These are phyloP conservation scores for Solanum rostratum DNA, from an alignment of 257 asterid genomes.

Conservation along the genomic window DNA sequence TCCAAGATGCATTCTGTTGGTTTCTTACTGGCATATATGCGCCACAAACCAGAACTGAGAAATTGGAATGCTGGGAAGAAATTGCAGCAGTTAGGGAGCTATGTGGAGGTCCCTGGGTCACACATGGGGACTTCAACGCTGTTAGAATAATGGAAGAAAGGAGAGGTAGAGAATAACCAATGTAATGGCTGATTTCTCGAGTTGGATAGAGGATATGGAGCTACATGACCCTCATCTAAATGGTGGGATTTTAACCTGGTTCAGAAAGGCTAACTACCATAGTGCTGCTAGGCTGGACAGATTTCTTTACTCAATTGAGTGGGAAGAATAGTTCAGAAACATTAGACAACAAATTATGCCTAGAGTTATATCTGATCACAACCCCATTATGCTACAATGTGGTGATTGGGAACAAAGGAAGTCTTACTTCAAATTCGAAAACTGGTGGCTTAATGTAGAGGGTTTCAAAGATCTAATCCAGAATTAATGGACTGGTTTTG, in stretches of 20 bases:
- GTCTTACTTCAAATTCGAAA: background rate
- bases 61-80: background rate
- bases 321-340: background rate
- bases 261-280: background rate
- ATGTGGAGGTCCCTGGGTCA: background rate
- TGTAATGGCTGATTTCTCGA: background rate
- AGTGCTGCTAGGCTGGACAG: background rate
- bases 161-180: background rate
- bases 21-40: background rate
- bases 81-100: background rate
- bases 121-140: background rate
- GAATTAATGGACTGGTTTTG: background rate
- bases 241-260: background rate
- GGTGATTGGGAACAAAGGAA: background rate
- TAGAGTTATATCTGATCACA: background rate
- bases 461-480: background rate
- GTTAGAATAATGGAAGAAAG: background rate
- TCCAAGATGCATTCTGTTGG: background rate
- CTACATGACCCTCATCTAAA: background rate
- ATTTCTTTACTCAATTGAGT: background rate
- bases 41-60: background rate
- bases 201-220: background rate
- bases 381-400: background rate
- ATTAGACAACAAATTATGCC: background rate
- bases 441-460: background rate